Evolutionary conservation across 169 alveolate species (phyloP).

Genomic region (Plasmodium vinckei): DNA sequence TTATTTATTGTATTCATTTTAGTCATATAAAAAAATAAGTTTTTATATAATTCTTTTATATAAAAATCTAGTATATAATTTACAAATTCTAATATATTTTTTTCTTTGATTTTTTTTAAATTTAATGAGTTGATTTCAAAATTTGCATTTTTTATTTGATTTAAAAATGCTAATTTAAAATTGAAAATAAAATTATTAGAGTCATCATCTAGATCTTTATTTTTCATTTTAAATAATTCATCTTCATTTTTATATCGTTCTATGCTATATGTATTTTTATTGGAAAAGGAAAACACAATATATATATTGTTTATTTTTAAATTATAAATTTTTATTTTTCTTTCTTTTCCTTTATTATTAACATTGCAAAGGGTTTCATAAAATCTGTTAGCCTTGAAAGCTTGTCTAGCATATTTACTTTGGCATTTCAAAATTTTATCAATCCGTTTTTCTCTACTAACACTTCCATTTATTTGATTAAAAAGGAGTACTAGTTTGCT

Average conservation of each 20-base stretch:
- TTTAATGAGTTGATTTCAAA: slow-evolving; percentile 12
- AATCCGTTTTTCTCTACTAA: not conserved
- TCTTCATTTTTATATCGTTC: slow-evolving; percentile 12
- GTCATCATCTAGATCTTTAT: not conserved
- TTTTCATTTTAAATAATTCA: not conserved
- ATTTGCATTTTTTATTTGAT: slow-evolving; percentile 27
- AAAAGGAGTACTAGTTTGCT: too few relatives aligned
- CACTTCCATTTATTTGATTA: too few relatives aligned
- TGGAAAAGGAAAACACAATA: slow-evolving; percentile 8
- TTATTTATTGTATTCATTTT: slow-evolving; percentile 41
- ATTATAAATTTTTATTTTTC: not conserved
- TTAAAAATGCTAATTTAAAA: not conserved
- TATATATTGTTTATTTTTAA: not conserved
- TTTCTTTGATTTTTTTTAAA: slow-evolving; percentile 17
- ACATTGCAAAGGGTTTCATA: not conserved
- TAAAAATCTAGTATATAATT: slow-evolving; percentile 35
- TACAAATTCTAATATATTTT: not conserved
- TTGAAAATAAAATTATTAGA: not conserved
- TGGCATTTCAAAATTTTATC: too few relatives aligned
- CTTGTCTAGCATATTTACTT: too few relatives aligned
- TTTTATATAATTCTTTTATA: slow-evolving; percentile 48
- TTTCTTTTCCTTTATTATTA: not conserved
- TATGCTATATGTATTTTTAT: slow-evolving; percentile 17
- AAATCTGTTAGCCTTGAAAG: not conserved
- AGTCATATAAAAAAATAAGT: slow-evolving; percentile 31